Percentiles rank a stretch among this genome's conserved stretches.
Evolutionary conservation across 164 flowering plant species (phyloP).

Genomic region (Liquidambar formosana): DNA sequence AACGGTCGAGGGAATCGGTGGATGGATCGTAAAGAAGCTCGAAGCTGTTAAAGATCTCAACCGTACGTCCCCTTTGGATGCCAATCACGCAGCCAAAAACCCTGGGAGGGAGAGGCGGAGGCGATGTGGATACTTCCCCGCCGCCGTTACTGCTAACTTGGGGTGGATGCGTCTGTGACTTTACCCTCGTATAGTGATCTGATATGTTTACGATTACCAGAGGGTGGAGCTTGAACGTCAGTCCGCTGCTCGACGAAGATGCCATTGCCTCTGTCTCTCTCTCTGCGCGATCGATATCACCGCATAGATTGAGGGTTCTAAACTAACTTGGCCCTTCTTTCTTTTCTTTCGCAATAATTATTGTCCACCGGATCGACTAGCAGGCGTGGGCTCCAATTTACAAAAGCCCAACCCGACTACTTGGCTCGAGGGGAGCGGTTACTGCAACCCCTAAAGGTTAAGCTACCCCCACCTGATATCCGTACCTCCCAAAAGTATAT

Average conservation of each 20-base stretch:
- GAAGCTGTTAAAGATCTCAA: conserved; percentile 98
- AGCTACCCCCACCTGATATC: too few relatives aligned
- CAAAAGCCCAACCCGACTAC: too few relatives aligned
- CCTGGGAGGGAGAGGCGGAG: conserved; percentile 26
- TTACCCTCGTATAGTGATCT: conserved; percentile 91
- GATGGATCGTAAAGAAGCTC: conserved; percentile 77
- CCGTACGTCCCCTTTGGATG: conserved; percentile 85
- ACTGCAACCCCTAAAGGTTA: too few relatives aligned
- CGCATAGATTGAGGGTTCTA: too few relatives aligned
- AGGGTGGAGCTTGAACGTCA: conserved; percentile 97
- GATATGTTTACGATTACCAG: conserved; percentile 92
- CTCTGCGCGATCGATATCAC: too few relatives aligned
- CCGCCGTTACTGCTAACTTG: conserved; percentile 18
- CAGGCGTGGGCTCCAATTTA: too few relatives aligned
- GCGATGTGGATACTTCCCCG: conserved; percentile 4
- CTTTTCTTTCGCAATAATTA: too few relatives aligned
- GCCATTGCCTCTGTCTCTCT: conserved; percentile 41
- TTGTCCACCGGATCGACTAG: too few relatives aligned
- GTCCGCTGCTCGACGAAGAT: conserved; percentile 77
- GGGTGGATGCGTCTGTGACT: conserved; percentile 61
- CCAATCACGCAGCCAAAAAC: conserved; percentile 95
- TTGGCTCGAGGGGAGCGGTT: too few relatives aligned
- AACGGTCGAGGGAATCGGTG: conserved; percentile 78
- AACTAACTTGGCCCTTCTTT: too few relatives aligned
- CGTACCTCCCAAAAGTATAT: too few relatives aligned